Conservation (phyloP, 2,329 filamentous ascomycete genomes). For the Aspergillus sp. region DNA sequence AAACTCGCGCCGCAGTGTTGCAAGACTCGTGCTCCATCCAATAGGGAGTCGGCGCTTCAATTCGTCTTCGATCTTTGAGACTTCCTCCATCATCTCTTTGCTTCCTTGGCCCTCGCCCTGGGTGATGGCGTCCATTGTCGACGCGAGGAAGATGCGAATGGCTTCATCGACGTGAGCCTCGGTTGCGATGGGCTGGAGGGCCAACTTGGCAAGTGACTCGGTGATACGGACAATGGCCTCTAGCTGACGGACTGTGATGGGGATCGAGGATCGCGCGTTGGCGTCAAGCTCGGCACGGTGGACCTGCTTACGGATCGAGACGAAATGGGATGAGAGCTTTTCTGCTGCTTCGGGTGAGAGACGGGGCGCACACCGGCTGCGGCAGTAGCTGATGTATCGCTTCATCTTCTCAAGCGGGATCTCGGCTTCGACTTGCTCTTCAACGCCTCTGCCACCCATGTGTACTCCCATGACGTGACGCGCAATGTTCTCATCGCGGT, state of each 20-base stretch:
- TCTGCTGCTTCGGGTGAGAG: constrained; percentile 89
- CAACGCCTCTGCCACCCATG: constrained; percentile 81
- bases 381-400: constrained; percentile 95
- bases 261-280: constrained; percentile 87
- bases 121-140: constrained; percentile 96
- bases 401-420: constrained; percentile 97
- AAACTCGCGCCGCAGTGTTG: constrained; percentile 84
- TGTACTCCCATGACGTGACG: constrained; percentile 97
- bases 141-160: constrained; percentile 92
- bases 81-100: constrained; percentile 88
- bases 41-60: constrained; percentile 84
- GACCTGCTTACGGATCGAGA: constrained; percentile 91
- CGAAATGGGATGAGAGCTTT: constrained; percentile 95
- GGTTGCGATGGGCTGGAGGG: constrained; percentile 79
- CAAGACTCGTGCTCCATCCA: constrained; percentile 90
- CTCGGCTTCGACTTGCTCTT: constrained; percentile 81
- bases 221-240: constrained; percentile 97
- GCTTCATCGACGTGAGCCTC: constrained; percentile 95
- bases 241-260: constrained; percentile 94
- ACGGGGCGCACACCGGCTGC: constrained; percentile 87
- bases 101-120: constrained; percentile 81
- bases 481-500: constrained; percentile 88
- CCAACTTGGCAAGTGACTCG: constrained; percentile 89
- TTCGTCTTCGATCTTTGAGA: constrained; percentile 82
- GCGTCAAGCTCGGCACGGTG: constrained; percentile 87